Evolutionary conservation across 2,329 filamentous ascomycete species (phyloP), one percentile per base, ranked within the genome.

Genomic region (Sporothrix phasma): DNA sequence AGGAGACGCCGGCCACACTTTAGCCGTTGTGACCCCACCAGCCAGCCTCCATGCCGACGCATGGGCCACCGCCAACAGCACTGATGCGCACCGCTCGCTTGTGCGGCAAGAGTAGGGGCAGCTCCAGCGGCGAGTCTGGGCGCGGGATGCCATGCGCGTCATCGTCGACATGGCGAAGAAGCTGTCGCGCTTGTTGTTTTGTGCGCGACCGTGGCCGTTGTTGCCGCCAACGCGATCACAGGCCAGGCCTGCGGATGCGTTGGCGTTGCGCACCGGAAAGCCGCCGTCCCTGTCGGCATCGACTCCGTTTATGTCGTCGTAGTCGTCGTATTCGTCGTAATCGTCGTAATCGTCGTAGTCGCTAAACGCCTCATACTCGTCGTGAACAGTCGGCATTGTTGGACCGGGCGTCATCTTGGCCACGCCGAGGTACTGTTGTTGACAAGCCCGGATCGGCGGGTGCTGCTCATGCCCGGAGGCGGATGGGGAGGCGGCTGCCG

Each of bases 71-170:
- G 1, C 74, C 74, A n/a, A 76, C 74, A 2, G 74, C 74, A 49
- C 74, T 76, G 66, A 76, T 70, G 51, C 74, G 69, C 17, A 74
- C 70, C 17, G 72, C 71, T 65, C 73, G 73, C 66, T 73, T 76
- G n/a, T 70, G 69, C 34, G 69, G 71, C 56, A 71, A 69, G 22
- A 71, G 65, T 45, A 68, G 63, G 8, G 61, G 41, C 17, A 59
- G 41, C 5, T 67, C 67, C 47, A 73, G 70, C 1, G 73, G 71
- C 43, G 74, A 75, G 64, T 74, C 73, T 0, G 73, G 73, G 7
- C 73, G 68, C 7, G 72, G 72, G 5, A 73, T 64, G 26, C 68
- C 72, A 11, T 13, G 45, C 13, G 47, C 34, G 17, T 34, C 26
- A 3, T 61, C 17, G 34, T 59, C 58, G 65, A 66, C 22, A 19